Base-by-base conservation (phyloP, 1,139 yeast genomes). In the Diutina sp. region DNA sequence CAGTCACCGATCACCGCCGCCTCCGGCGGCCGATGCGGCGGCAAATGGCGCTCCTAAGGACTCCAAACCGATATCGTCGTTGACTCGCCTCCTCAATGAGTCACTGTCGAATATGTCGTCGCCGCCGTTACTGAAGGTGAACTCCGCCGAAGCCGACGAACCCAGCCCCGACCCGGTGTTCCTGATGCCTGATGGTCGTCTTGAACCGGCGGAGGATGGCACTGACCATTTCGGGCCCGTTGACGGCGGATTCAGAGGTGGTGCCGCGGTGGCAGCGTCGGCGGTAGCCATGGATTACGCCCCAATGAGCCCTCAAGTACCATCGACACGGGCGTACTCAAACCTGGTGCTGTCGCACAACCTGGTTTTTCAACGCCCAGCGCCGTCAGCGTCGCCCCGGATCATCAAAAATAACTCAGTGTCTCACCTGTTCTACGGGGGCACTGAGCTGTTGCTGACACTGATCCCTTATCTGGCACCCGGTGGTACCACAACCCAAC, bases 401-500 rank as follows among this genome's bases (percentile, higher is more conserved):
- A 69, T 74, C 55, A 72, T 70, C 52, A 68, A 77, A 46, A 74
- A 77, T 54, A 76, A 77, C 58, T 77, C 80, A 29, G 69, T 74
- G 41, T 69, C 80, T 4, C 79, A 74, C 62, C 71, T 76, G 30
- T 73, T 74, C 58, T 65, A 70, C 57, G 68, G 71, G 57, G 70
- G 70, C n/a, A 66, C 68, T 46, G 79, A 76, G 58, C 77, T 85
- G 57, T 72, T 84, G 60, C 80, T 88, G 12, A 73, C 82, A 25
- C 77, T 82, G 55, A 85, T 86, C 56, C 93, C 93, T 0, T 86
- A 84, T 66, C 76, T 85, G 7, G 90, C 85, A 1, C 93, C 93
- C 0, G 86, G 86, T 12, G 83, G 84, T 4, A 71, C 78, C 56
- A 60, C 62, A 25, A 18, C 16, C 18, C 14, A 21, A 7, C 38